Conservation (phyloP, 768 basidiomycete species). For the Epithele typhae region DNA sequence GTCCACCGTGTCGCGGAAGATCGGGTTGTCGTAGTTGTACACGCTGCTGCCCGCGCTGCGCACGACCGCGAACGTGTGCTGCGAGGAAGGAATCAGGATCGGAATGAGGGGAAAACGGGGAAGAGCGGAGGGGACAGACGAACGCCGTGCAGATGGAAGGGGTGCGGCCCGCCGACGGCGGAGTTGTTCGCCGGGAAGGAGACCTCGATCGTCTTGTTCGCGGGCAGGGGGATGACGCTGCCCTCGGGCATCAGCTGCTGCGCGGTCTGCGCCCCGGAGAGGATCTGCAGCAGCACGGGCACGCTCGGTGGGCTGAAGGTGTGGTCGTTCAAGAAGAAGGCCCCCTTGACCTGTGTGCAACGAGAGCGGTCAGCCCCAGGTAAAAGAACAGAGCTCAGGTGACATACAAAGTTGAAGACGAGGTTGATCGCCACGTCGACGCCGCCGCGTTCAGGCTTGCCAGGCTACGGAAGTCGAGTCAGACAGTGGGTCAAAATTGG, state of each 20-base stretch:
- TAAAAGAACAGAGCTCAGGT: no score
- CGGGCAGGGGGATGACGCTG: constrained; percentile 41
- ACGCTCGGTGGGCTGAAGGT: constrained; percentile 32
- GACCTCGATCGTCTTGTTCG: constrained; percentile 41
- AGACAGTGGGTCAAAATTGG: background rate
- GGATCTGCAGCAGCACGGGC: constrained; percentile 46
- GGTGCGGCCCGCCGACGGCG: constrained; percentile 5
- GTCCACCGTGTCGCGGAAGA: constrained; percentile 34
- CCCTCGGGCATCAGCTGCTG: constrained; percentile 38
- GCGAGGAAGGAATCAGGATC: background rate
- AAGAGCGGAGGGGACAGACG: background rate
- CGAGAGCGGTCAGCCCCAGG: background rate
- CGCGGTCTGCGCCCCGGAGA: constrained; percentile 38
- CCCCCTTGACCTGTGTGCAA: constrained; percentile 3
- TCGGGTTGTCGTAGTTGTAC: constrained; percentile 51
- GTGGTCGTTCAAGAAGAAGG: constrained; percentile 30
- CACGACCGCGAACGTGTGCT: constrained; percentile 45
- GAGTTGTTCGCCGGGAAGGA: constrained; percentile 11
- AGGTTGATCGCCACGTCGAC: constrained; percentile 15
- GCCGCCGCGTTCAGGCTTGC: constrained; percentile 13
- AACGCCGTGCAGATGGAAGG: constrained; percentile 14
- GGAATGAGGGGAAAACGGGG: background rate
- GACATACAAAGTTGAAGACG: constrained; percentile 17
- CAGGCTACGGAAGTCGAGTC: constrained; percentile 10
- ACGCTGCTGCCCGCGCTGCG: constrained; percentile 33